Evolutionary conservation across 2,329 filamentous ascomycete species (phyloP).

Genomic region (Botrytis elliptica): DNA sequence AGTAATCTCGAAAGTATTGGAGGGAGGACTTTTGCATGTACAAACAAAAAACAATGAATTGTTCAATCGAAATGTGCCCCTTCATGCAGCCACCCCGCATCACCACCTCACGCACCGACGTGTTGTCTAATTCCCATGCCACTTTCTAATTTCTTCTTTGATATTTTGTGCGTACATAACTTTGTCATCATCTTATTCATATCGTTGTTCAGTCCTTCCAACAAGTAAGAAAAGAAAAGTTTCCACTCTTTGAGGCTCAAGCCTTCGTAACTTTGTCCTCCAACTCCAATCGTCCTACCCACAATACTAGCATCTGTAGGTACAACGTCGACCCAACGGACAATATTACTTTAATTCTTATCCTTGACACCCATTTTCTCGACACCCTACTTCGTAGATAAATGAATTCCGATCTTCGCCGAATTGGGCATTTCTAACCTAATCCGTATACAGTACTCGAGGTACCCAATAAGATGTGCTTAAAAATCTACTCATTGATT

Average conservation of each 20-base stretch:
- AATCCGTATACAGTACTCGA: background rate
- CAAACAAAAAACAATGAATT: slow-evolving; percentile 1
- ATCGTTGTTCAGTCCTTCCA: background rate
- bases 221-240: background rate
- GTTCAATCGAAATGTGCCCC: background rate
- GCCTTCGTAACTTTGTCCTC: background rate
- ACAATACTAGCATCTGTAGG: background rate
- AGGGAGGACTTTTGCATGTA: background rate
- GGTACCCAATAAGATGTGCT: background rate
- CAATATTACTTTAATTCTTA: background rate
- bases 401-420: background rate
- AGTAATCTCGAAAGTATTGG: background rate
- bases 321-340: too few species aligned
- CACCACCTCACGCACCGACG: background rate
- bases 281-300: background rate
- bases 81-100: slow-evolving; percentile 19
- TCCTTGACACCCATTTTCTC: background rate
- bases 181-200: too few species aligned
- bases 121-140: background rate
- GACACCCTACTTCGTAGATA: background rate
- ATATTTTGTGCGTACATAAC: background rate
- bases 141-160: background rate
- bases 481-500: background rate
- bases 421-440: too few species aligned
- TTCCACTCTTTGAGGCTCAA: slow-evolving; percentile 1